A percentile compares a stretch with the other conserved stretches of the same genome.
These are phyloP conservation scores for Huntiella omanensis DNA, from an alignment of 2,329 filamentous ascomycete genomes.

Conservation along the genomic window DNA sequence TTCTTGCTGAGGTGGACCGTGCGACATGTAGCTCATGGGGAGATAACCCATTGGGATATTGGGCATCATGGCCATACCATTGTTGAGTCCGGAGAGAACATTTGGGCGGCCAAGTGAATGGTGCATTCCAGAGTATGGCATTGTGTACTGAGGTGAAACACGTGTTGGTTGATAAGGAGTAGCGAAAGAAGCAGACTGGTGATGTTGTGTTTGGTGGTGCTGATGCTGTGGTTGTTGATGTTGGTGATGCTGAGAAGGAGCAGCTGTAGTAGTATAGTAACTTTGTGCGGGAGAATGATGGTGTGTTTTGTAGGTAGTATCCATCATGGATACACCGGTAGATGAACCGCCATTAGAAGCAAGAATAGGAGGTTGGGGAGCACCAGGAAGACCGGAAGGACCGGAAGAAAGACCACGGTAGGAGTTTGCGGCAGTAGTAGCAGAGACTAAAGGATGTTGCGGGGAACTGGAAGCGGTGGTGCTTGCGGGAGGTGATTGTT, in stretches of 20 bases:
- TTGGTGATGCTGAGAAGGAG: neutral
- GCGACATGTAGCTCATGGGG: conserved; percentile 28
- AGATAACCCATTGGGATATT: conserved; percentile 26
- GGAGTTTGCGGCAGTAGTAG: conserved; percentile 5
- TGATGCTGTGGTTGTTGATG: neutral
- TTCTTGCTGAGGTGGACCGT: conserved; percentile 34
- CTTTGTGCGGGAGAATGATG: conserved; percentile 6
- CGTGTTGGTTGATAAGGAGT: neutral
- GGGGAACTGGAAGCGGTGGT: conserved; percentile 38
- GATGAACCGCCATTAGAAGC: conserved; percentile 13
- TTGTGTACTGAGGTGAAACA: neutral
- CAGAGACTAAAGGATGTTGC: conserved; percentile 18
- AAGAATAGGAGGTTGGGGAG: conserved; percentile 9
- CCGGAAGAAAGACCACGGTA: conserved; percentile 9
- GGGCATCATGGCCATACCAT: conserved; percentile 54
- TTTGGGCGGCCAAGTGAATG: conserved; percentile 31
- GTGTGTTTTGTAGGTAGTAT: conserved; percentile 10
- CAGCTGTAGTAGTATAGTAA: conserved; percentile 10
- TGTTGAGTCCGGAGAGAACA: conserved; percentile 62
- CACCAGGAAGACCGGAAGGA: neutral
- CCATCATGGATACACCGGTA: neutral
- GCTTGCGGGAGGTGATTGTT: neutral
- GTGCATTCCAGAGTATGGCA: neutral
- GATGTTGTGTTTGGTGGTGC: neutral
- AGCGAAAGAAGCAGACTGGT: neutral